A percentile compares a stretch with the other conserved stretches of the same genome.
phyloP scores from a whole-genome alignment of 768 basidiomycete species.

The Pisolithus microcarpus region DNA sequence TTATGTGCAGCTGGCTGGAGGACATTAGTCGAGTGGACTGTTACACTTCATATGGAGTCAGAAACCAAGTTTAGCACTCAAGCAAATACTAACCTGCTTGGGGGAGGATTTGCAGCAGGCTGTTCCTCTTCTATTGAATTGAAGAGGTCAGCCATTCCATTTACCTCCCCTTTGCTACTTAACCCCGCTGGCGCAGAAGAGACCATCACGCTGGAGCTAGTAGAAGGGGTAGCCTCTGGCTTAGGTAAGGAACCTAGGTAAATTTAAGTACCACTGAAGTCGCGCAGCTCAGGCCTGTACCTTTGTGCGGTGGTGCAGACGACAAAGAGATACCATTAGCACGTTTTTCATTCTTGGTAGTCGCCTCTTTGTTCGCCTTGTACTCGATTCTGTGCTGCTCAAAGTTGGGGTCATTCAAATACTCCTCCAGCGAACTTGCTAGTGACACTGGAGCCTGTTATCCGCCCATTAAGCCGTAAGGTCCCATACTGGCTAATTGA shows the following conservation, averaged over 20 bases:
- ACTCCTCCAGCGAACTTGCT: slow-evolving; percentile 91
- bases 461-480: background rate
- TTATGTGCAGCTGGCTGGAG: slow-evolving; percentile 59
- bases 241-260: slow-evolving; percentile 10
- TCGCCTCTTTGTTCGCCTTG: slow-evolving; percentile 66
- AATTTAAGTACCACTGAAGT: background rate
- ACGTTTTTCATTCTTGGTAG: slow-evolving; percentile 34
- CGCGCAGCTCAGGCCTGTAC: slow-evolving; percentile 20
- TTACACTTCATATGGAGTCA: slow-evolving; percentile 35
- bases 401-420: slow-evolving; percentile 93
- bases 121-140: slow-evolving; percentile 78
- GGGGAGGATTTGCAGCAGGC: slow-evolving; percentile 62
- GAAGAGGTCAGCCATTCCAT: slow-evolving; percentile 77
- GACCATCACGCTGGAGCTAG: slow-evolving; percentile 5
- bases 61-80: slow-evolving; percentile 1
- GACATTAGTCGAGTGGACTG: slow-evolving; percentile 27
- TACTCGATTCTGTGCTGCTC: slow-evolving; percentile 94
- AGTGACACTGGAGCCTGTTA: slow-evolving; percentile 85
- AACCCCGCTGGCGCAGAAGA: slow-evolving; percentile 14
- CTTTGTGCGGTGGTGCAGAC: slow-evolving; percentile 7
- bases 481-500: background rate
- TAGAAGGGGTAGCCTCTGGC: slow-evolving; percentile 13
- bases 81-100: slow-evolving; percentile 35
- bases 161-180: slow-evolving; percentile 28
- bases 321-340: slow-evolving; percentile 6